Evolutionary conservation across 352 stramenopile genomes (phyloP), one percentile per base, ranked within the genome.

Genomic region (Pythium scleroteichum): DNA sequence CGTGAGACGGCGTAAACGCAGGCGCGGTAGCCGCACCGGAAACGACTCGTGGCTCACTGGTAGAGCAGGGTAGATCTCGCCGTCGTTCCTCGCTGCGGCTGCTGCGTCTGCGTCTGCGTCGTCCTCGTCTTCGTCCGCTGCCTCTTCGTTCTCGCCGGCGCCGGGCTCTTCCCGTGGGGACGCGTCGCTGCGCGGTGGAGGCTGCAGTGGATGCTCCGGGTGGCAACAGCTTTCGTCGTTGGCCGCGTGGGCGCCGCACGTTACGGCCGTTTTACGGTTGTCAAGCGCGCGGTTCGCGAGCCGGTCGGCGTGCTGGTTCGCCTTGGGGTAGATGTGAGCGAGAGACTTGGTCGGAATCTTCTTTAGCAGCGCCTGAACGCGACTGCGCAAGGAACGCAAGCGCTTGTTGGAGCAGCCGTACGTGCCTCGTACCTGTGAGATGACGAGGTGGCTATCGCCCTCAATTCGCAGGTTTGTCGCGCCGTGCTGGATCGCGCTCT

Each of bases 241-340:
- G 6, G 4, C 9, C 14, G 33, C 17, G 22, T 58, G 50, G 4
- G 10, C n/a, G 4, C 9, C 22, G 35, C 50, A 58, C 17, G 32
- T 22, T 4, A 47, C 22, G 20, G 13, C 22, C 22, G 50, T 58
- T 4, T 7, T 33, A 4, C 23, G 16, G 4, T n/a, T n/a, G 49
- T 66, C 58, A 24, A 66, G 27, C 19, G 49, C 58, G 9, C 29
- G 39, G 50, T 59, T 59, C 7, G 49, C 58, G 26, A 66, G 58
- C 14, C 58, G 48, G 50, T 66, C 38, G 4, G 58, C 50, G 17
- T 59, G 48, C 32, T 54, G 17, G 49, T 66, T 66, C 6, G 27
- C 39, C 9, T 52, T 41, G 1, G 49, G 39, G 58, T 66, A 39
- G 27, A 66, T 45, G 32, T 66, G 58, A 7, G 22, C 26, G 3